A percentile compares a stretch with the other conserved stretches of the same genome.
Conservation (phyloP, 331 rosid species). For the Spiraea crenata region DNA sequence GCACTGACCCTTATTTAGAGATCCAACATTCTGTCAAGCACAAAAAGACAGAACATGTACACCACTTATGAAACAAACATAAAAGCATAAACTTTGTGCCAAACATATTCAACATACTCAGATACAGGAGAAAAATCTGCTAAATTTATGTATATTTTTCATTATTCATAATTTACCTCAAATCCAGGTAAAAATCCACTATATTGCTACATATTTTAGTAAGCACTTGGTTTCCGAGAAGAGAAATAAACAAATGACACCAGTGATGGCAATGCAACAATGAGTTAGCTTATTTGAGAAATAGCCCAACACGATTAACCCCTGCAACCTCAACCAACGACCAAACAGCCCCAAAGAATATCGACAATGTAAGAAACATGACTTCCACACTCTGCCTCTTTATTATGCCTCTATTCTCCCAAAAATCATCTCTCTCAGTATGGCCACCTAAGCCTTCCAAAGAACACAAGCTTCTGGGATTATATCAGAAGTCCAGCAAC, state of each 20-base stretch:
- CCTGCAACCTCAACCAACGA: too few relatives aligned
- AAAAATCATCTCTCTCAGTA: too few relatives aligned
- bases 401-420: too few relatives aligned
- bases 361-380: too few relatives aligned
- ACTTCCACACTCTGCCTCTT: too few relatives aligned
- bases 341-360: too few relatives aligned
- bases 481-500: too few relatives aligned
- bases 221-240: background rate
- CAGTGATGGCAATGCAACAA: background rate
- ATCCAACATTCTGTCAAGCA: slow-evolving; percentile 51
- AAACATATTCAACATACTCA: slow-evolving; percentile 13
- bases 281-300: background rate
- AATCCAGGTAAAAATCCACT: background rate
- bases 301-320: background rate
- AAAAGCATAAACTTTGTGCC: background rate
- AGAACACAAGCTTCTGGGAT: too few relatives aligned
- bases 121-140: slow-evolving; percentile 18
- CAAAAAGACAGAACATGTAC: slow-evolving; percentile 24
- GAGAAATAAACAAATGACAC: background rate
- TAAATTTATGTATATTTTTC: background rate
- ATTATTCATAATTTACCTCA: background rate
- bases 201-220: background rate
- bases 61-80: slow-evolving; percentile 4
- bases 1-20: slow-evolving; percentile 70
- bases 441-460: too few relatives aligned